Evolutionary conservation across 352 stramenopile species (phyloP).

Genomic region (Globisporangium barbulae): DNA sequence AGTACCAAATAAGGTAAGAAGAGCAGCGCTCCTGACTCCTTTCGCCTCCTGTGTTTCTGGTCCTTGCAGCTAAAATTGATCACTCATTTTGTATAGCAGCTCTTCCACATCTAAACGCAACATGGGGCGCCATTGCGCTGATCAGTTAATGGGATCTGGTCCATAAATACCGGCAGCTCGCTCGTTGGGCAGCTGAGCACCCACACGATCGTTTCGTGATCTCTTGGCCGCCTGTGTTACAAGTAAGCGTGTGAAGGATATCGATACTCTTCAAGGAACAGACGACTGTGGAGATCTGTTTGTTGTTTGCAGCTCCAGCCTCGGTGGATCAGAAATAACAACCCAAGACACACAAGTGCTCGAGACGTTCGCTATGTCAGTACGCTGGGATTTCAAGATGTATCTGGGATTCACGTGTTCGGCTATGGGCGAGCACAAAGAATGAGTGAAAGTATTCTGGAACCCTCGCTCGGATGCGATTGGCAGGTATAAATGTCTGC

Average conservation of each 20-base stretch:
- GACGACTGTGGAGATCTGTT: background rate
- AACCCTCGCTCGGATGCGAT: background rate
- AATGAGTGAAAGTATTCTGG: background rate
- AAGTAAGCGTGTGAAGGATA: background rate
- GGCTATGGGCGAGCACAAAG: background rate
- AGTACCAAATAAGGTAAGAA: slow-evolving; percentile 2
- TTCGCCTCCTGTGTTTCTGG: slow-evolving; percentile 3
- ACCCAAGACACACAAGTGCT: background rate
- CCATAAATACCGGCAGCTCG: slow-evolving; percentile 1
- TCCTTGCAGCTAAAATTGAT: slow-evolving; percentile 3
- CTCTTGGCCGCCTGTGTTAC: background rate
- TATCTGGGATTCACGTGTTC: background rate
- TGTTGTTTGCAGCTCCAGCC: background rate
- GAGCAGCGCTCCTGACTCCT: background rate
- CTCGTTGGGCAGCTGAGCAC: background rate
- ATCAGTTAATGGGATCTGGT: background rate
- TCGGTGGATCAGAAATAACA: background rate
- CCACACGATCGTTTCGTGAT: slow-evolving; percentile 11
- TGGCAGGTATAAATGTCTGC: slow-evolving; percentile 4
- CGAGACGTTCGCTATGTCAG: background rate
- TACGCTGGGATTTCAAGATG: background rate
- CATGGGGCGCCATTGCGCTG: background rate
- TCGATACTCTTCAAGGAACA: background rate
- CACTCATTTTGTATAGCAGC: background rate
- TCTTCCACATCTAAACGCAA: background rate